phyloP scores from a whole-genome alignment of 441 rosid genomes.

The Croton laevigatus region DNA sequence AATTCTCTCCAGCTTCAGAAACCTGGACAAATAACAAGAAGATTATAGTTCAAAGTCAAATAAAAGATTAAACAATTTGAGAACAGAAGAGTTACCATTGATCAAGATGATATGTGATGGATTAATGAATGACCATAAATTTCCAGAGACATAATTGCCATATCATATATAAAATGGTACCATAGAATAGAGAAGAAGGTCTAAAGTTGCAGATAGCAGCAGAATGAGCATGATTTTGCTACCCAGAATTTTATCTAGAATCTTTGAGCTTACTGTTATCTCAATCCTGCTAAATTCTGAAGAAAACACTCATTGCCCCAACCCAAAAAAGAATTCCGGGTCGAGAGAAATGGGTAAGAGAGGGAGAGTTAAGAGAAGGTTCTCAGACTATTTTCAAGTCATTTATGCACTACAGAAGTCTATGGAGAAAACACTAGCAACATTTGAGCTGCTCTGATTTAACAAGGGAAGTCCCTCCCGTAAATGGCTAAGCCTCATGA shows the following conservation, averaged over 20 bases:
- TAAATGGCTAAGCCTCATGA: neutral
- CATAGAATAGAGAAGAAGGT: neutral
- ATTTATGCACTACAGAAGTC: no score
- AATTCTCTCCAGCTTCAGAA: constrained; percentile 90
- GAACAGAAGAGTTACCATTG: neutral
- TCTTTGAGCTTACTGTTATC: neutral
- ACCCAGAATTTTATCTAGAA: neutral
- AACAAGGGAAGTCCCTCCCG: neutral
- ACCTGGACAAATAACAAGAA: constrained; percentile 49
- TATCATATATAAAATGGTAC: neutral
- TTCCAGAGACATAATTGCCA: neutral
- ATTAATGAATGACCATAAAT: neutral
- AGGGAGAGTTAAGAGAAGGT: neutral
- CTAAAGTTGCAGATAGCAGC: neutral
- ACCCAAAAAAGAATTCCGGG: neutral
- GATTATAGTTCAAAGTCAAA: neutral
- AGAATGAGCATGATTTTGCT: neutral
- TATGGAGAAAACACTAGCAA: no score
- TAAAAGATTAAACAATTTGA: neutral
- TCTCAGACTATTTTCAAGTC: neutral
- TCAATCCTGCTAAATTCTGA: neutral
- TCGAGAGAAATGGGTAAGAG: no score
- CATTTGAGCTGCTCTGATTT: no score
- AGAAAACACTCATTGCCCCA: neutral
- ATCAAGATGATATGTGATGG: neutral